Evolutionary conservation across 306 rosid genomes (phyloP), one percentile per base, ranked within the genome.

Genomic region (Trifolium pratense): DNA sequence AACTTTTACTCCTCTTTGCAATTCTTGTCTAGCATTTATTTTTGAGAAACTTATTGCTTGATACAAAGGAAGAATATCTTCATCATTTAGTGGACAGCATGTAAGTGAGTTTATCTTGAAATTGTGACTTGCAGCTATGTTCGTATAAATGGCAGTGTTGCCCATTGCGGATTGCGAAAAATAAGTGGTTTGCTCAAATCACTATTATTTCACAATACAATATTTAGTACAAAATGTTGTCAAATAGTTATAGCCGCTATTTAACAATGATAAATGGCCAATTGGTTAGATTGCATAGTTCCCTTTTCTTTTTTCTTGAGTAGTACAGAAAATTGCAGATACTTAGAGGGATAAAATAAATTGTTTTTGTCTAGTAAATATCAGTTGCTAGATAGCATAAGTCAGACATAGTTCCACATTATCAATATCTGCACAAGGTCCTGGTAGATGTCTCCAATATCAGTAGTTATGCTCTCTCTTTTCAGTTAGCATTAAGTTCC

Each of bases 61-160:
- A 49, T 75, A 56, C 49, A 26, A 66, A 72, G 52, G 65, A 39
- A 51, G 76, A 59, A 66, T 74, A 71, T 45, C 26, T 46, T 69
- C 62, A 75, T 57, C 71, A 52, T 49, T 31, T 45, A 36, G 15
- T 25, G 53, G 40, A 64, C 40, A 64, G 6, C 60, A 53, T 16
- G 70, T 25, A 32, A 58, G 63, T 58, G 70, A 71, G 48, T 42
- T 42, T 69, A 75, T 65, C 60, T 48, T 43, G 58, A 53, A 53
- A 20, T 25, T 58, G 64, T 1, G 37, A 68, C 14, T 15, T 37
- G 63, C 79, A 74, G 21, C 59, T 57, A 55, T 56, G 34, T 56
- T 23, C 5, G 16, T 56, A 5, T 23, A 56, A 8, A 11, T 40
- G 12, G 15, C 15, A 39, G 14, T 29, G 32, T 29, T 4, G 6